Percentiles rank a stretch among this genome's conserved stretches.
phyloP scores from a whole-genome alignment of 1,284 basidiomycete genomes.

The Trichosporon sp. region DNA sequence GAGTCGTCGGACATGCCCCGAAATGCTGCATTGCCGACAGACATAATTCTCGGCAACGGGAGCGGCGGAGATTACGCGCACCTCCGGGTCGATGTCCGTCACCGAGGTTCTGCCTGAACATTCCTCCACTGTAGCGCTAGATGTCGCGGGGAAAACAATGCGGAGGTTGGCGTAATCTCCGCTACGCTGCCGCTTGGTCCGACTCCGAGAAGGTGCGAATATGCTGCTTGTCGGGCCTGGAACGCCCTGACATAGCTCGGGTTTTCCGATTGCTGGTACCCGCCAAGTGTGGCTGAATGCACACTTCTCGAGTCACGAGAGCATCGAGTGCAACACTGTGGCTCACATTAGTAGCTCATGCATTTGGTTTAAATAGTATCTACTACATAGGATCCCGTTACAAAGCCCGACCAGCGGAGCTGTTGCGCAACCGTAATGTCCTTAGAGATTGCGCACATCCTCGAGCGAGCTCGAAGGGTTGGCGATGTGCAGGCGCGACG shows the following conservation, averaged over 20 bases:
- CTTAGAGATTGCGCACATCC: conserved; percentile 17
- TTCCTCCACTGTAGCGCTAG: too few relatives aligned
- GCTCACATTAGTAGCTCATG: conserved; percentile 8
- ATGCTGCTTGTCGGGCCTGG: background rate
- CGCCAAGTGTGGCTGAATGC: background rate
- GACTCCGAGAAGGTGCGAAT: background rate
- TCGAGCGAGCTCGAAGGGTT: conserved; percentile 20
- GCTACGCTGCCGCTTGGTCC: background rate
- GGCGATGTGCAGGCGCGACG: conserved; percentile 20
- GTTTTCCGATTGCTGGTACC: background rate
- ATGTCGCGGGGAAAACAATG: too few relatives aligned
- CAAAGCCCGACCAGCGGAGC: conserved; percentile 18
- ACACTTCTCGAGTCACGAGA: background rate
- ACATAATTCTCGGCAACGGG: too few relatives aligned
- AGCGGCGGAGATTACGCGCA: too few relatives aligned
- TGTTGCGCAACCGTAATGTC: conserved; percentile 16
- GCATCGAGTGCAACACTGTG: background rate
- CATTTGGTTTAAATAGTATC: background rate
- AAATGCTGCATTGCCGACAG: too few relatives aligned
- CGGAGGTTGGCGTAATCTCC: too few relatives aligned
- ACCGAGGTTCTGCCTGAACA: too few relatives aligned
- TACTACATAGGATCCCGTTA: conserved; percentile 6
- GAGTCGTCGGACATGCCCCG: too few relatives aligned
- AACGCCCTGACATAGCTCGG: background rate
- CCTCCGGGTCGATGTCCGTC: too few relatives aligned